A percentile compares a stretch with the other conserved stretches of the same genome.
Evolutionary conservation across 805 yeast genomes (phyloP).

Genomic region (Sugiyamaella valdiviana): DNA sequence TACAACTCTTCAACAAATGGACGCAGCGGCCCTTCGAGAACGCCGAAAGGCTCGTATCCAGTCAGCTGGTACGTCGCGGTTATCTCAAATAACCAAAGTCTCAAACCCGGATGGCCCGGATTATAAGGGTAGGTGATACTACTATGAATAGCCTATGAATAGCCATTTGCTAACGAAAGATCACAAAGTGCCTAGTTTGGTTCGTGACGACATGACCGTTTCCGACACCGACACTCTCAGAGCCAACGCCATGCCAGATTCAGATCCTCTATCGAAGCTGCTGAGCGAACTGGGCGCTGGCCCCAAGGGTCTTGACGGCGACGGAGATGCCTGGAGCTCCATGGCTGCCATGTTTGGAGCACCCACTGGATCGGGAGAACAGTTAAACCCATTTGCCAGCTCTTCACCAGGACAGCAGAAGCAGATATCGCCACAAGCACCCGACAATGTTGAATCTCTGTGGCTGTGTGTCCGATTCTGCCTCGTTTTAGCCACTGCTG

Average conservation of each 20-base stretch:
- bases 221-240: neutral
- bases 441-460: neutral
- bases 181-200: neutral
- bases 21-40: slow-evolving; percentile 19
- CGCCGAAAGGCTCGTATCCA: slow-evolving; percentile 30
- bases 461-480: slow-evolving; percentile 24
- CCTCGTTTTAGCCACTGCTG: slow-evolving; percentile 18
- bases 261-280: slow-evolving; percentile 21
- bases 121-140: slow-evolving; percentile 11
- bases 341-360: neutral
- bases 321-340: neutral
- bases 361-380: neutral
- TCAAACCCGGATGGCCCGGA: slow-evolving; percentile 22
- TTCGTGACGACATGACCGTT: neutral
- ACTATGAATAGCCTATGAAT: no score
- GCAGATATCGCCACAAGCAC: neutral
- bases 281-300: slow-evolving; percentile 17
- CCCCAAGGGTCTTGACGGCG: neutral
- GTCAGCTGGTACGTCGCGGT: slow-evolving; percentile 26
- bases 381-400: neutral
- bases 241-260: neutral
- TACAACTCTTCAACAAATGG: neutral
- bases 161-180: neutral
- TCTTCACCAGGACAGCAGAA: neutral
- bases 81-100: slow-evolving; percentile 30